Evolutionary conservation across 257 asterid genomes (phyloP).

Genomic region (Cordia subcordata): DNA sequence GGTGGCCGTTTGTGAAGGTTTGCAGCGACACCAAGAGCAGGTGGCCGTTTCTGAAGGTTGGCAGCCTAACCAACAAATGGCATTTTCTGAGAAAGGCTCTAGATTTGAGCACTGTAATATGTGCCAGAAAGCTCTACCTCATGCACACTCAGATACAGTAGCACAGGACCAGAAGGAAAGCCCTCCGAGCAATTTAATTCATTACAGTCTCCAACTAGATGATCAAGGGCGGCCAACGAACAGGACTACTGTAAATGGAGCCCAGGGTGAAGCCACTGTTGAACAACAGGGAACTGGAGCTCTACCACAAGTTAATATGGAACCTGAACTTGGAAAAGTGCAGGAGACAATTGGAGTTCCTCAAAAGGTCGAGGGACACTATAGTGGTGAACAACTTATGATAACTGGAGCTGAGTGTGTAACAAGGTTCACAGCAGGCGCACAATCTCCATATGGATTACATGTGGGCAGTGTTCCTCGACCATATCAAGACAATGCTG

Average conservation of each 20-base stretch:
- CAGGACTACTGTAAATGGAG: too few relatives aligned
- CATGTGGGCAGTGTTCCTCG: constrained; percentile 40
- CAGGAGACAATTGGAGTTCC: constrained; percentile 34
- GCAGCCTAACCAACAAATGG: constrained; percentile 11
- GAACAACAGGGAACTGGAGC: constrained; percentile 34
- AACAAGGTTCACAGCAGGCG: constrained; percentile 35
- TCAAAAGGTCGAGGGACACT: constrained; percentile 38
- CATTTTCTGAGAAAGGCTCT: constrained; percentile 32
- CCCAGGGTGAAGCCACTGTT: constrained; percentile 28
- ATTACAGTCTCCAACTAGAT: constrained; percentile 57
- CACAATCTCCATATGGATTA: constrained; percentile 48
- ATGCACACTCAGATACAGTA: constrained; percentile 86
- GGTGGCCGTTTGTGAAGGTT: too few relatives aligned
- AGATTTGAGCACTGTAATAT: constrained; percentile 60
- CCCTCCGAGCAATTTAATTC: constrained; percentile 40
- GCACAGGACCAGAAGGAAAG: constrained; percentile 55
- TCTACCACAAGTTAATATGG: constrained; percentile 34
- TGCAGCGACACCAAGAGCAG: too few relatives aligned
- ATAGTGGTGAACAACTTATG: constrained; percentile 44
- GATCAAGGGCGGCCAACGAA: constrained; percentile 47
- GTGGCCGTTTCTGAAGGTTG: constrained; percentile 17
- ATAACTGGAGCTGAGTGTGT: constrained; percentile 38
- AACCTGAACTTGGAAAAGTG: constrained; percentile 30
- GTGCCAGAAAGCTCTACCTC: constrained; percentile 94
- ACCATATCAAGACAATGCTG: constrained; percentile 35